phyloP scores from a whole-genome alignment of 2,329 filamentous ascomycete genomes.

The Ophiostoma angusticollis region DNA sequence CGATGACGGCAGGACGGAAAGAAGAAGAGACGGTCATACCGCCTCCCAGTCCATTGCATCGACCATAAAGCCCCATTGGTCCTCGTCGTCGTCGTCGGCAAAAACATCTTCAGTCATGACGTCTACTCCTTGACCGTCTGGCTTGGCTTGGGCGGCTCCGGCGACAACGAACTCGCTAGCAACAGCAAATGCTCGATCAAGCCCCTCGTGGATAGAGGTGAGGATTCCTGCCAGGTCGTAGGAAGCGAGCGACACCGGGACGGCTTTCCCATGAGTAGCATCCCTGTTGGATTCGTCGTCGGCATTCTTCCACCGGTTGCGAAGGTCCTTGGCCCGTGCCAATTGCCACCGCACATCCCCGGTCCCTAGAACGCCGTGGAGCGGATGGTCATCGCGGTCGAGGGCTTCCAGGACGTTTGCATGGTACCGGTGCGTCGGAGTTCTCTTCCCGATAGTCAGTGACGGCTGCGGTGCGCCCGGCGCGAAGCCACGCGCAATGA shows the following conservation, averaged over 20 bases:
- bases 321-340: conserved; percentile 52
- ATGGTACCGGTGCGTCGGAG: conserved; percentile 40
- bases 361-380: conserved; percentile 41
- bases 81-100: conserved; percentile 21
- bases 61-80: conserved; percentile 43
- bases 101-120: conserved; percentile 11
- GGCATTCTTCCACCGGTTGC: conserved; percentile 61
- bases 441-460: not conserved
- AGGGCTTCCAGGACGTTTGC: conserved; percentile 55
- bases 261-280: conserved; percentile 3
- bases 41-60: conserved; percentile 31
- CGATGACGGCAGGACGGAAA: no score
- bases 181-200: conserved; percentile 44
- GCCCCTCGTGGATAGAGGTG: conserved; percentile 39
- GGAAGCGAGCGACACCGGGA: conserved; percentile 35
- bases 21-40: conserved; percentile 3
- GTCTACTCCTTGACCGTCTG: not conserved
- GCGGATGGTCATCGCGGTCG: conserved; percentile 41
- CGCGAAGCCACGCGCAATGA: conserved; percentile 26
- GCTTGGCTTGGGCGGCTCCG: conserved; percentile 1
- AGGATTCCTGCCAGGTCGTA: conserved; percentile 52
- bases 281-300: conserved; percentile 25
- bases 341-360: conserved; percentile 46
- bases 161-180: conserved; percentile 31
- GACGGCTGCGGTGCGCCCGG: conserved; percentile 6